Evolutionary conservation across 179 eudicot species (phyloP), one percentile per base, ranked within the genome.

Genomic region (Beta lomatogona): DNA sequence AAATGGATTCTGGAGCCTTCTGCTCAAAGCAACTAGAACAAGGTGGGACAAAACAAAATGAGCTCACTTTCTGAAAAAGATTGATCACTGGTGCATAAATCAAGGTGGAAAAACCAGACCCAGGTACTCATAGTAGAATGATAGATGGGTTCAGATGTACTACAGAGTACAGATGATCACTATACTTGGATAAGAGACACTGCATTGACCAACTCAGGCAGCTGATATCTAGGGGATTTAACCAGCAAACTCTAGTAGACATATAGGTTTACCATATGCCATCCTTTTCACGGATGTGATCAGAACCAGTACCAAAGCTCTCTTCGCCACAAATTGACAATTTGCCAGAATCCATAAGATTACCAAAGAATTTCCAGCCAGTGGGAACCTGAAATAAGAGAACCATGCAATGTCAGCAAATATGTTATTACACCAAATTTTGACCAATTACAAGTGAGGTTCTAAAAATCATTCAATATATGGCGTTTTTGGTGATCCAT

Each of bases 331-430:
- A 96, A 67, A 96, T 90, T 59, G 99, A 96, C 86, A 96, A 82
- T 50, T 89, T 90, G 58, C 92, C 98, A 83, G 97, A 91, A 87
- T 96, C 99, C 99, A 96, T 96, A 36, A 96, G 93, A 84, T 96
- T 96, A 58, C 99, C 99, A 82, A 96, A 96, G 89, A 96, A 96
- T 82, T 96, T 96, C 99, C 99, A 96, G 63, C 99, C 99, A 70
- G 98, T 96, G 59, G 99, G 99, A 61, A 96, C 99, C 99, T 96
- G 89, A 80, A 85, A 78, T 72, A 77, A 76, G 70, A 77, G 60
- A 66, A 73, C 68, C 60, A 70, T 77, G 54, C 36, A 53, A 36
- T 31, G 72, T 74, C 69, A 80, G 82, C 2, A 12, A 73, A 75
- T 21, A 10, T 65, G 54, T 52, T 12, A 76, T 58, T 5, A 48